Evolutionary conservation across 352 stramenopile genomes (phyloP), one percentile per base, ranked within the genome.

Genomic region (Pythium pyrilobum): DNA sequence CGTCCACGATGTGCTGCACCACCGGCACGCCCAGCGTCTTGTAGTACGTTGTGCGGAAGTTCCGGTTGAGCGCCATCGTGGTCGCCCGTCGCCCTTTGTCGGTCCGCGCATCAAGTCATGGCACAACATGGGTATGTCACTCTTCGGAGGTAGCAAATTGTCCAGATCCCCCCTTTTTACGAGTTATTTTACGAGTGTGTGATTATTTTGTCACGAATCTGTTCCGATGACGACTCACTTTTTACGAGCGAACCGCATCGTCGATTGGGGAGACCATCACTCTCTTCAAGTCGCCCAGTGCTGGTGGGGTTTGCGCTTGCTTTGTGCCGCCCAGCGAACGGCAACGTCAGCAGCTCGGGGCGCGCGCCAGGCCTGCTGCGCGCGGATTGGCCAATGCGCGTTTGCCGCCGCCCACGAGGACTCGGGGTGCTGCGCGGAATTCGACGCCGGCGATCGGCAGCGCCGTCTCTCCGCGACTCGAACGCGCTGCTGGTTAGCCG

Each of bases 11-110:
- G 56, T 88, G 77, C 64, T 88, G 82, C 61, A 91, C 77, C 37
- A 92, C 77, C 8, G 82, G 82, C 51, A 93, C 83, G 39, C 83
- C 83, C 44, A 93, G 67, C 60, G 78, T 93, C 71, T 93, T 93
- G 66, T 93, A 93, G 61, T 93, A 93, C 33, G 80, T 90, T 62
- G 77, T 89, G 37, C 80, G 80, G 64, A 93, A 89, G 62, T 92
- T 92, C 48, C 73, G 64, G 53, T 62, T 87, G 42, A 87, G 56
- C 52, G 79, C 59, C 81, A 90, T 91, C 12, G 5, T 63, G 31
- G 47, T 54, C 13, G 40, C 20, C 0, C 21, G 6, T 24, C 9
- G 5, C 21, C 9, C 27, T 48, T 23, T 21, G 16, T 5, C 11
- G 10, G 15, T 16, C 9, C 9, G 9, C n/a, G n/a, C n/a, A n/a